Conservation (phyloP, 306 rosid species). For the Astragalus membranaceus region DNA sequence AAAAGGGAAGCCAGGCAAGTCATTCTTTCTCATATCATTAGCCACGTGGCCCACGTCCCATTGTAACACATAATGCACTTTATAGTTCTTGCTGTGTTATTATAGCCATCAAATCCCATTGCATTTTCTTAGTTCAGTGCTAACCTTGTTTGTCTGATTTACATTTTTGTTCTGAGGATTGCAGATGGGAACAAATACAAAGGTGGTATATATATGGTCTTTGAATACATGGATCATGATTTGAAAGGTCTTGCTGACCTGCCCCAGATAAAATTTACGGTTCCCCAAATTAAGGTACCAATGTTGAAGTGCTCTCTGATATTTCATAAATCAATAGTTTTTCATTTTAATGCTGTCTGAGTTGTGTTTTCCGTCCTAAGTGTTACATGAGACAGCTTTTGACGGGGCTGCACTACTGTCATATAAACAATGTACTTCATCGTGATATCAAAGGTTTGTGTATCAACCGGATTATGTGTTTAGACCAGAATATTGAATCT, state of each 20-base stretch:
- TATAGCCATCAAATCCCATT: neutral
- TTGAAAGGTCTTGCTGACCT: conserved; percentile 68
- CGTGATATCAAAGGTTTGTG: conserved; percentile 68
- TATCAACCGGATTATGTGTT: neutral
- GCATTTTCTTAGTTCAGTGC: neutral
- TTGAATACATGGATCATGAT: conserved; percentile 83
- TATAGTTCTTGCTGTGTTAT: neutral
- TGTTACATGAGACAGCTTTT: conserved; percentile 70
- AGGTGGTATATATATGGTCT: conserved; percentile 73
- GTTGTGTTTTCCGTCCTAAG: conserved; percentile 23
- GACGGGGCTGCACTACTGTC: conserved; percentile 71
- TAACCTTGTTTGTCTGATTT: neutral
- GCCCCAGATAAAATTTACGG: conserved; percentile 61
- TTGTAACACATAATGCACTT: neutral
- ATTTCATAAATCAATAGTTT: neutral
- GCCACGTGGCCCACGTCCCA: no score
- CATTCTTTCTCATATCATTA: neutral
- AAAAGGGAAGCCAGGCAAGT: conserved; percentile 48
- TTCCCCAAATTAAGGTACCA: conserved; percentile 66
- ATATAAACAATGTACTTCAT: conserved; percentile 61
- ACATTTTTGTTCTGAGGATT: conserved; percentile 13
- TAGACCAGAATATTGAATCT: neutral
- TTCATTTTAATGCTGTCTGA: conserved; percentile 13
- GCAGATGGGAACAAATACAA: conserved; percentile 52
- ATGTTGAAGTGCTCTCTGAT: neutral